These are phyloP conservation scores for Alternaria sp. DNA, from an alignment of 2,329 filamentous ascomycete genomes.

Conservation along the genomic window DNA sequence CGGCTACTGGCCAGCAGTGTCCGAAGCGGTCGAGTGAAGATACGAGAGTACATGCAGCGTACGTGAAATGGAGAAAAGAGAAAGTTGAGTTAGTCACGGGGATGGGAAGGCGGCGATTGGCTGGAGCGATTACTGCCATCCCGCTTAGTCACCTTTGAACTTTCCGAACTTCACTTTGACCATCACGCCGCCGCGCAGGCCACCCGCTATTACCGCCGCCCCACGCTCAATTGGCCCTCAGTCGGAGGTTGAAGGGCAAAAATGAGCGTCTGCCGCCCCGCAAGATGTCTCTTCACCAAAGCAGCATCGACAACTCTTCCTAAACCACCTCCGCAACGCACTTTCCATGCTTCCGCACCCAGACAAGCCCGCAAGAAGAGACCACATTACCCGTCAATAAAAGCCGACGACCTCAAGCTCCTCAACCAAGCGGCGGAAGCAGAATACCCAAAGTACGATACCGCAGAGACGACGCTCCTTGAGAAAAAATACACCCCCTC, in stretches of 20 bases:
- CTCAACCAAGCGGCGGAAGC: constrained; percentile 42
- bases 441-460: constrained; percentile 69
- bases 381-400: constrained; percentile 56
- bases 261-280: constrained; percentile 55
- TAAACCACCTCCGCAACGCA: constrained; percentile 49
- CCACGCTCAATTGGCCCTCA: constrained; percentile 34
- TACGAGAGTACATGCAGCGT: constrained; percentile 32
- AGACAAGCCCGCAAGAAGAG: constrained; percentile 47
- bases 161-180: constrained; percentile 33
- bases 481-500: constrained; percentile 75
- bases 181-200: constrained; percentile 21
- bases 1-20: constrained; percentile 31
- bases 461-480: constrained; percentile 58
- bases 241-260: constrained; percentile 26
- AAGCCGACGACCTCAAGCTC: constrained; percentile 51
- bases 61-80: constrained; percentile 26
- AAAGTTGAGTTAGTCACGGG: constrained; percentile 38
- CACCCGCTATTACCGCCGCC: constrained; percentile 10
- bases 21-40: constrained; percentile 37
- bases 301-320: constrained; percentile 33
- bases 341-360: constrained; percentile 52
- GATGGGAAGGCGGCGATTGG: constrained; percentile 38
- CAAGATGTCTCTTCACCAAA: constrained; percentile 53
- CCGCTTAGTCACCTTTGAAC: constrained; percentile 34
- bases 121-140: constrained; percentile 18